Percentiles rank a stretch among this genome's conserved stretches.
Conservation (phyloP, 106 monocot genomes). For the Dendrobium catenatum region DNA sequence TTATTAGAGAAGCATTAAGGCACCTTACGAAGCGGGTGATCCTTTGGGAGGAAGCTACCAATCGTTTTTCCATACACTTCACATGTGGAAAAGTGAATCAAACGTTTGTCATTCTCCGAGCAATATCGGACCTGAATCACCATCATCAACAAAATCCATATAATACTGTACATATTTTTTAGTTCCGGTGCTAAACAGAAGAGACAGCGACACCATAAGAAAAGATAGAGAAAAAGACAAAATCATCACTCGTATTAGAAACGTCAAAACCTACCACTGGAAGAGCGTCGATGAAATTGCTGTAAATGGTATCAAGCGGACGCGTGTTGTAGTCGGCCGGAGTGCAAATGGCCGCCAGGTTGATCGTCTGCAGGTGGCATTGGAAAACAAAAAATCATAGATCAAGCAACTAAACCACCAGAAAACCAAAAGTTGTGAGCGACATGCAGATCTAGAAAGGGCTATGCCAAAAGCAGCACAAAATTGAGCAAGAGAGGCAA, state of each 20-base stretch:
- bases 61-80: conserved; percentile 72
- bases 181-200: neutral
- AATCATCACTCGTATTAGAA: neutral
- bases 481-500: neutral
- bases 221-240: neutral
- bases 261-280: conserved; percentile 41
- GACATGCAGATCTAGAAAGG: conserved; percentile 8
- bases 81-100: conserved; percentile 74
- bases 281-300: conserved; percentile 75
- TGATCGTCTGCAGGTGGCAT: conserved; percentile 37
- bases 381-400: neutral
- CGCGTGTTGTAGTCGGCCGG: conserved; percentile 77
- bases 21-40: conserved; percentile 65
- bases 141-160: neutral
- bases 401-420: neutral
- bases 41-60: conserved; percentile 60
- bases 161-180: neutral
- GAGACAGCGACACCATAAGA: neutral
- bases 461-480: neutral
- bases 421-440: neutral
- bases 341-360: conserved; percentile 71
- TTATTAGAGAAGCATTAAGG: neutral
- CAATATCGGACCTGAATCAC: conserved; percentile 59
- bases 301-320: conserved; percentile 70
- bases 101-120: conserved; percentile 51